Evolutionary conservation across 1,284 basidiomycete species (phyloP), one percentile per base, ranked within the genome.

Genomic region (Schizophyllum commune): DNA sequence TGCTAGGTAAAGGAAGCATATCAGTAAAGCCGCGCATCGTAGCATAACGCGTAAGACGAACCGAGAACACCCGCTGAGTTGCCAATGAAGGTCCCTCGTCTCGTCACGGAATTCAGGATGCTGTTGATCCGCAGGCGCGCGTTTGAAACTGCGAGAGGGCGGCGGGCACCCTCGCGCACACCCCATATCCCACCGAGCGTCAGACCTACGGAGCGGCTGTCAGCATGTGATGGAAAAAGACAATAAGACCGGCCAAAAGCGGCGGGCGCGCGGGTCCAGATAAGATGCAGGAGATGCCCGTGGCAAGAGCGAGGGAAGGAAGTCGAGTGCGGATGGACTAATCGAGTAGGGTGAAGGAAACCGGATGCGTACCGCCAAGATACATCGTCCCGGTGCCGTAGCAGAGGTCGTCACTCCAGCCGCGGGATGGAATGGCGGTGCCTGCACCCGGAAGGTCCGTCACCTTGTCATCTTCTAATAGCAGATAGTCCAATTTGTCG

Each of bases 301-400:
- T 39, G 34, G 34, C 34, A 39, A 71, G 33, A 21, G 33, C 73
- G 74, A 74, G 73, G 71, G 65, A 77, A 78, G 77, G 75, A 72
- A 74, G 72, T 73, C 73, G 73, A 75, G 73, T 71, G 76, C 69
- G 72, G 58, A 65, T 65, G 63, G 65, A 54, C 81, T 73, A 82
- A 83, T 77, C 71, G 68, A 80, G 81, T 80, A 79, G 79, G 77
- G 76, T 81, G 78, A 85, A 83, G 81, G 79, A 81, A 77, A 81
- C 79, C 77, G 69, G 62, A 65, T 57, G 87, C 94, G 72, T 74
- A 96, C 96, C 97, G 71, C 92, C 84, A 61, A 99, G 88, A 85
- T 99, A 99, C 78, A 96, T 98, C 66, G 96, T 97, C 62, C 97
- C 97, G 69, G 96, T 98, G 68, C 97, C 97, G 77, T 99, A 98